phyloP scores from a whole-genome alignment of 1,284 basidiomycete genomes.

The Ceratobasidium sp. region DNA sequence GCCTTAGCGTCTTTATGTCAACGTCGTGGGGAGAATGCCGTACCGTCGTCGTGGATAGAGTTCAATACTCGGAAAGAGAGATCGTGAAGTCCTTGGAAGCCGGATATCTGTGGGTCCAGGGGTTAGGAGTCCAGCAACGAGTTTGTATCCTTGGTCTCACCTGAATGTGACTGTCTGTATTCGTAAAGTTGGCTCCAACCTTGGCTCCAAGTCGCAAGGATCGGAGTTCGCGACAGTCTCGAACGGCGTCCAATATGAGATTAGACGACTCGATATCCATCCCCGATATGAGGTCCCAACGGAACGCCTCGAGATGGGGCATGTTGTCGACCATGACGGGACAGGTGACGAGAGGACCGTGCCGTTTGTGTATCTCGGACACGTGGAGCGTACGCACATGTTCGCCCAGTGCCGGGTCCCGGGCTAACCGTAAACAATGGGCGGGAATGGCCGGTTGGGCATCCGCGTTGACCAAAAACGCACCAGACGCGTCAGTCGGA shows the following conservation, averaged over 20 bases:
- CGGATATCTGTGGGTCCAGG: background rate
- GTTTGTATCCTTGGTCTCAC: background rate
- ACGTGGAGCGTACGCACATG: conserved; percentile 36
- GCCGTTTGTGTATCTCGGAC: conserved; percentile 35
- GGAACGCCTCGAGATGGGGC: conserved; percentile 17
- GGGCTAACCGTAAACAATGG: conserved; percentile 26
- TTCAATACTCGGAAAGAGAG: conserved; percentile 35
- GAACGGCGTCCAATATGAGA: conserved; percentile 27
- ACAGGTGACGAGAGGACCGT: conserved; percentile 36
- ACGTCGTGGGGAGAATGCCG: background rate
- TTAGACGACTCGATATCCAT: conserved; percentile 32
- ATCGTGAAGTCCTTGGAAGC: conserved; percentile 22
- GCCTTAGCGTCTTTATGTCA: background rate
- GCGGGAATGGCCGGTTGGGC: conserved; percentile 34
- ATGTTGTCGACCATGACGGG: conserved; percentile 36
- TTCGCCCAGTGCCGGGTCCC: conserved; percentile 26
- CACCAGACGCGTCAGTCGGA: conserved; percentile 31
- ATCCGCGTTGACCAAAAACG: conserved; percentile 30
- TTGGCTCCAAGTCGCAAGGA: conserved; percentile 30
- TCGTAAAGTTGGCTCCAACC: conserved; percentile 17
- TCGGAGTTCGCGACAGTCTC: conserved; percentile 15
- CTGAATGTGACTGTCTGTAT: conserved; percentile 27
- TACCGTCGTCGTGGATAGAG: conserved; percentile 34
- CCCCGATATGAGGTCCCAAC: conserved; percentile 35
- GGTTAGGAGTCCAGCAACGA: background rate